These are phyloP conservation scores for Graphium sp. DNA, from an alignment of 2,329 filamentous ascomycete genomes.

Conservation along the genomic window DNA sequence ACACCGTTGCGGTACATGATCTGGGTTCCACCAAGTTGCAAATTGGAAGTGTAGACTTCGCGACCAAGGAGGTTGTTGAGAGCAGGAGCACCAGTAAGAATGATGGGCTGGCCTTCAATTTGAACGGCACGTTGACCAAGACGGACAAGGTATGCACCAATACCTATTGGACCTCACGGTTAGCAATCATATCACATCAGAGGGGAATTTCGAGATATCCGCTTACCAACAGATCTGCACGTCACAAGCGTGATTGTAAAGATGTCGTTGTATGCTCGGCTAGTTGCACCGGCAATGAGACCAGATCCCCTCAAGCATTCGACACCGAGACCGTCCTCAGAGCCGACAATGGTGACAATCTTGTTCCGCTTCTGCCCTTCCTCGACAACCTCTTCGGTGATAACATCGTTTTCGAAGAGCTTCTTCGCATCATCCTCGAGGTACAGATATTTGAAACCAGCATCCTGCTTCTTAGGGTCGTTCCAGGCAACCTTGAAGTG, in stretches of 20 bases:
- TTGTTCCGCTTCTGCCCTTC: conserved; percentile 83
- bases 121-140: conserved; percentile 97
- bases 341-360: conserved; percentile 85
- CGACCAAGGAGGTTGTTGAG: conserved; percentile 97
- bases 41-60: conserved; percentile 96
- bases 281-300: conserved; percentile 95
- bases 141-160: conserved; percentile 95
- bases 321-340: conserved; percentile 91
- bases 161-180: conserved; percentile 42
- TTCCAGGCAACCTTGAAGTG: conserved; percentile 98
- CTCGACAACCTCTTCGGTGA: conserved; percentile 76
- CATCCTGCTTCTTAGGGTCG: conserved; percentile 60
- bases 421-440: conserved; percentile 74
- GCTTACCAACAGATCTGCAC: conserved; percentile 83
- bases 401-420: conserved; percentile 55
- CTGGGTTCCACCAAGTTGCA: conserved; percentile 98
- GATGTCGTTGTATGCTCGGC: conserved; percentile 93
- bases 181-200: conserved; percentile 7
- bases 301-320: conserved; percentile 94
- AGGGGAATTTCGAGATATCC: conserved; percentile 5
- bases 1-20: conserved; percentile 99
- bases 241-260: conserved; percentile 97
- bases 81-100: conserved; percentile 89
- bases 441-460: conserved; percentile 95
- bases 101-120: conserved; percentile 97